Evolutionary conservation across 768 basidiomycete genomes (phyloP).

Genomic region (Xanthoconium purpureum): DNA sequence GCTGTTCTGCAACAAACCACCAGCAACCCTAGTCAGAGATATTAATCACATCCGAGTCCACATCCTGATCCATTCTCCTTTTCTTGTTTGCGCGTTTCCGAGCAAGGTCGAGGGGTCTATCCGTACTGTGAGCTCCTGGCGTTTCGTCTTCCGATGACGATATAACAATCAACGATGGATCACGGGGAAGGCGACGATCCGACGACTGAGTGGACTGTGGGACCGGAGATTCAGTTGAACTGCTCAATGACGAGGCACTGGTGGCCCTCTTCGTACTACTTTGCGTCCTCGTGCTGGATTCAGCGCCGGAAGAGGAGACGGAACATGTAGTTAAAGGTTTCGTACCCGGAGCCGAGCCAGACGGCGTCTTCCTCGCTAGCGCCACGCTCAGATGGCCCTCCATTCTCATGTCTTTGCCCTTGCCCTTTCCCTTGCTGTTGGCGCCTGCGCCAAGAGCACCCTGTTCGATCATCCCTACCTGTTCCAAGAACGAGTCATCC

Average conservation of each 20-base stretch:
- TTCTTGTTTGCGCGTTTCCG: conserved; percentile 6
- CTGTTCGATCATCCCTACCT: conserved; percentile 30
- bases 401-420: conserved; percentile 10
- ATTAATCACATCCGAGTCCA: conserved; percentile 52
- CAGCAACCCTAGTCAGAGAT: conserved; percentile 38
- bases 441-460: conserved; percentile 11
- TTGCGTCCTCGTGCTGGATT: conserved; percentile 15
- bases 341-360: conserved; percentile 17
- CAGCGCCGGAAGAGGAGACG: conserved; percentile 9
- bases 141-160: conserved; percentile 22
- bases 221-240: conserved; percentile 8
- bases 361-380: conserved; percentile 1
- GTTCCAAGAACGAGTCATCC: conserved; percentile 40
- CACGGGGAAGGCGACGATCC: conserved; percentile 11
- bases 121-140: not conserved
- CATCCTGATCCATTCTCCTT: conserved; percentile 31
- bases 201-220: conserved; percentile 20
- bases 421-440: conserved; percentile 21
- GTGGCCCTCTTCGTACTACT: conserved; percentile 5
- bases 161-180: conserved; percentile 23
- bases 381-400: not conserved
- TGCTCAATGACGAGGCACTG: conserved; percentile 14
- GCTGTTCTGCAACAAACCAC: not conserved
- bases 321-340: conserved; percentile 6
- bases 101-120: not conserved